phyloP scores from a whole-genome alignment of 768 basidiomycete genomes.

The Lactarius hengduanensis region DNA sequence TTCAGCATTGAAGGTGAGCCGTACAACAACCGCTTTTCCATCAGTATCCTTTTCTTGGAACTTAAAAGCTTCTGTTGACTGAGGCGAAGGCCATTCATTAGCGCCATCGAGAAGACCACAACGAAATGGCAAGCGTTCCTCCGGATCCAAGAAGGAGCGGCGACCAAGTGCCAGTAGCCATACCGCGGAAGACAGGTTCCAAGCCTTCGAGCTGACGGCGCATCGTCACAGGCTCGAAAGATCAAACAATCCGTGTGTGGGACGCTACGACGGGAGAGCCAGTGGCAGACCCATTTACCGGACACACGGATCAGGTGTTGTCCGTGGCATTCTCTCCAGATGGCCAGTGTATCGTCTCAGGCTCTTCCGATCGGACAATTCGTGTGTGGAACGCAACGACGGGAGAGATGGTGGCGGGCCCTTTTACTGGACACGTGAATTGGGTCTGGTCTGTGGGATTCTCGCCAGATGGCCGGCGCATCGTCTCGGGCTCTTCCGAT shows the following conservation, averaged over 20 bases:
- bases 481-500: background rate
- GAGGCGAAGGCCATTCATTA: conserved; percentile 2
- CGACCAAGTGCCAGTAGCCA: background rate
- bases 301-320: background rate
- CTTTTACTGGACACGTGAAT: background rate
- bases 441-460: background rate
- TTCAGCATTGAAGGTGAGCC: conserved; percentile 1
- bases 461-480: background rate
- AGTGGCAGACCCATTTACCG: background rate
- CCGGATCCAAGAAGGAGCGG: conserved; percentile 1
- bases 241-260: background rate
- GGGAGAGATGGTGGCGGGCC: background rate
- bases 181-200: conserved; percentile 5
- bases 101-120: conserved; percentile 1
- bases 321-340: background rate
- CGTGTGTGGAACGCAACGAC: background rate
- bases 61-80: background rate
- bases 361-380: background rate
- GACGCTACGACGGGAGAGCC: background rate
- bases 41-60: background rate
- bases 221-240: background rate
- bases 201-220: conserved; percentile 10
- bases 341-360: background rate
- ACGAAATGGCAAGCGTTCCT: background rate
- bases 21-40: background rate